Base-by-base conservation (phyloP, 352 stramenopile genomes). In the Pythium apleroticum region DNA sequence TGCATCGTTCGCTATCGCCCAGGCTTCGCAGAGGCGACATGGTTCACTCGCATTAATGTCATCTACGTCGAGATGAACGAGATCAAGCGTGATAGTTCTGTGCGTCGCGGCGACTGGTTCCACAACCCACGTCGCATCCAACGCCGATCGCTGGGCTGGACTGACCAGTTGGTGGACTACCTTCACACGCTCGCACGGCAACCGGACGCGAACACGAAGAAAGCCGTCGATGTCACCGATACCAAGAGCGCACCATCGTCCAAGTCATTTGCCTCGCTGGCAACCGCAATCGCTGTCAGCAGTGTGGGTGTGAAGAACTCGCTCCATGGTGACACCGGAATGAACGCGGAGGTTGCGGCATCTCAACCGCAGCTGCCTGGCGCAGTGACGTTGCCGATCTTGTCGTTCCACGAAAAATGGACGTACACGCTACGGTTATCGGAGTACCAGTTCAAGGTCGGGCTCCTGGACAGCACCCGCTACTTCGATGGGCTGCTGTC, bases 51-150 rank as follows among this genome's bases (percentile, higher is more conserved):
- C 4, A 66, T 93, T 30, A 96, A 96, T 66, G 87, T 96, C 19
- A 78, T 96, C 37, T 96, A 94, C 67, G 89, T 87, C 25, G 87
- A 96, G 62, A 86, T 93, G 76, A 80, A 92, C 48, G 86, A 92
- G 50, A 88, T 94, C 45, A 86, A 91, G 68, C 80, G 84, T 0
- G 85, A 93, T 50, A 80, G 73, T 5, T 63, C 70, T 10, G 63
- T 86, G 35, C 77, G 87, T 22, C 75, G 72, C 31, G 84, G 83
- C 3, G 87, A 96, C 56, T 93, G 81, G 84, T 93, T 96, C 52
- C 90, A 84, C 72, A 90, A 86, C 52, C 84, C 87, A 7, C 73
- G 84, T 25, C 83, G 85, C 20, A 77, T 89, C 10, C 78, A 91
- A 46, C 77, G 85, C 19, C 79, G 86, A 30, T 81, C 78, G 22